Conservation (phyloP, 75 land plant genomes). For the Sequoiadendron giganteum region DNA sequence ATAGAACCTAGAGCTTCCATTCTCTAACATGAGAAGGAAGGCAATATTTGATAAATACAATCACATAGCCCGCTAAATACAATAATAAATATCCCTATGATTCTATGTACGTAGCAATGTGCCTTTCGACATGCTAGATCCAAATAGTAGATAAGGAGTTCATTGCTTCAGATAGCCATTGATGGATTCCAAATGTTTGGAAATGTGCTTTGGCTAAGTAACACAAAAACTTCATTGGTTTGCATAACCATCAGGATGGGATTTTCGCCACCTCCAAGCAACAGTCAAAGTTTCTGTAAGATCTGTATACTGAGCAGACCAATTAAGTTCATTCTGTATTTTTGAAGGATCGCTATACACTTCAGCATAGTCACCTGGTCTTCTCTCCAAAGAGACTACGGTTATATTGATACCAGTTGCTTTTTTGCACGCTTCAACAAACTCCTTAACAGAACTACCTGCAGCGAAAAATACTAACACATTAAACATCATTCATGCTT, state of each 20-base stretch:
- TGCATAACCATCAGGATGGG: slow-evolving; percentile 19
- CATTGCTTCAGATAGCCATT: neutral
- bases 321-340: slow-evolving; percentile 23
- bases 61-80: neutral
- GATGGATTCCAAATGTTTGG: neutral
- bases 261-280: slow-evolving; percentile 26
- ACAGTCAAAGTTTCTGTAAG: slow-evolving; percentile 22
- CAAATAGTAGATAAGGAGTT: neutral
- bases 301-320: slow-evolving; percentile 25
- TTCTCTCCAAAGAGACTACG: slow-evolving; percentile 29
- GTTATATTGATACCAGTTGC: slow-evolving; percentile 36
- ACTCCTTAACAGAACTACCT: slow-evolving; percentile 40
- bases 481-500: neutral
- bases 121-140: neutral
- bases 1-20: neutral
- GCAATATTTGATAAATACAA: neutral
- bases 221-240: neutral
- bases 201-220: neutral
- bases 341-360: slow-evolving; percentile 34
- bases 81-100: neutral
- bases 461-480: neutral
- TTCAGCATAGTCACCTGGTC: slow-evolving; percentile 43
- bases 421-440: slow-evolving; percentile 43
- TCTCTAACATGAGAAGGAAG: neutral
- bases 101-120: neutral